Percentiles rank a stretch among this genome's conserved stretches.
phyloP scores from a whole-genome alignment of 768 basidiomycete species.

The Leccinum sublutescens region DNA sequence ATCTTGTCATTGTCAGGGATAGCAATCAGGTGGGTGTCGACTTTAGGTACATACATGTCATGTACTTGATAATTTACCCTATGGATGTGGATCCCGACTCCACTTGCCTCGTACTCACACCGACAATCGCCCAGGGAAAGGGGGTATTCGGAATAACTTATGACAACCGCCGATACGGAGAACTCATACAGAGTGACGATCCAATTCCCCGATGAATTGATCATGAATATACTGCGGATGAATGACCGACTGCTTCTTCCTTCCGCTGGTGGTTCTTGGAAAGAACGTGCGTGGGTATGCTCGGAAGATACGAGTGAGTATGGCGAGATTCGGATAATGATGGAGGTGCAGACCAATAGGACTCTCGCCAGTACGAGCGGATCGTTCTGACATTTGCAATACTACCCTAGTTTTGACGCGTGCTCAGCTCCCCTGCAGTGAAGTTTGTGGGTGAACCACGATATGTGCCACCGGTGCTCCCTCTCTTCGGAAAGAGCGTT shows the following conservation, averaged over 20 bases:
- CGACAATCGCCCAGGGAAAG: neutral
- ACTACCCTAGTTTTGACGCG: neutral
- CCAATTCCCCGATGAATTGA: neutral
- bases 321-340: constrained; percentile 3
- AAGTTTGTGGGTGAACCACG: neutral
- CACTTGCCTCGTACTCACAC: neutral
- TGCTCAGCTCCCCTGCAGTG: neutral
- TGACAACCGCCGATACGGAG: neutral
- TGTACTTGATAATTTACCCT: constrained; percentile 2
- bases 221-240: neutral
- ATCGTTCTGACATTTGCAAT: constrained; percentile 13
- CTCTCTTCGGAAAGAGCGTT: constrained; percentile 2
- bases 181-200: constrained; percentile 1
- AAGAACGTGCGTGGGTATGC: neutral
- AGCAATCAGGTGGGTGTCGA: constrained; percentile 1
- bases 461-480: neutral
- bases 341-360: constrained; percentile 5
- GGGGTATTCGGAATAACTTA: neutral
- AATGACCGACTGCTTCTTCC: neutral
- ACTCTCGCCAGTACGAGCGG: constrained; percentile 10
- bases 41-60: constrained; percentile 7
- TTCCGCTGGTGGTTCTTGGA: constrained; percentile 1
- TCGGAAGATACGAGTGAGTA: neutral
- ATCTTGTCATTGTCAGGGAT: constrained; percentile 3
- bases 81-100: constrained; percentile 2